Evolutionary conservation across 2,329 filamentous ascomycete species (phyloP), one percentile per base, ranked within the genome.

Genomic region (Ampelomyces quisqualis): DNA sequence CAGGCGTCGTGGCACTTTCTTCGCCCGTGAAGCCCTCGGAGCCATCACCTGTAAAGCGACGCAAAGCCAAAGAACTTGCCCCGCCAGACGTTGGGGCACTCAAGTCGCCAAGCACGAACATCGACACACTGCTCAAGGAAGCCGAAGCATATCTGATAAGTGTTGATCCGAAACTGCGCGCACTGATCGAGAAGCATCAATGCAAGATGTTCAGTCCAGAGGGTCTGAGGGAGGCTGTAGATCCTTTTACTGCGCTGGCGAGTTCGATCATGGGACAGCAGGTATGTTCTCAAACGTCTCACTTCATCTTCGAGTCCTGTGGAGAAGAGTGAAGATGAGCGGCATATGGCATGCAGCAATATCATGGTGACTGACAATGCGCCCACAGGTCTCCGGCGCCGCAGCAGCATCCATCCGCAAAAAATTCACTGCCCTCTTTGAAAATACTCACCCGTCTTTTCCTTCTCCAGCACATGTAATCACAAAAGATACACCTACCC

Each of bases 231-330:
- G 89, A 96, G 68, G 77, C 81, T 50, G 81, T 96, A 45, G 89
- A 97, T 68, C 93, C 93, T 0, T 98, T 96, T 61, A 84, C 86
- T 55, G 84, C 81, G 42, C 77, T 98, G 22, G 79, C 81, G 26
- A 90, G 85, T 67, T 86, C 90, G 36, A 96, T 98, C 62, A 95
- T 97, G 57, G 90, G 88, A 38, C 93, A 97, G 70, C 93, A 98
- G 72, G 65, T 70, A 60, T 15, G 55, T 56, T 10, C 19, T 23
- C 4, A 28, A 15, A 5, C 10, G 3, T 27, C 21, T 21, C 19
- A 30, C 7, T 33, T 26, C 9, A 35, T 5, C n/a, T 28, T n/a
- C n/a, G n/a, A n/a, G n/a, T n/a, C n/a, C n/a, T n/a, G n/a, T n/a
- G n/a, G n/a, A n/a, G n/a, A n/a, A n/a, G n/a, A n/a, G n/a, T n/a